phyloP scores from a whole-genome alignment of 495 filamentous ascomycete species.

The Lophiostoma macrostomum region DNA sequence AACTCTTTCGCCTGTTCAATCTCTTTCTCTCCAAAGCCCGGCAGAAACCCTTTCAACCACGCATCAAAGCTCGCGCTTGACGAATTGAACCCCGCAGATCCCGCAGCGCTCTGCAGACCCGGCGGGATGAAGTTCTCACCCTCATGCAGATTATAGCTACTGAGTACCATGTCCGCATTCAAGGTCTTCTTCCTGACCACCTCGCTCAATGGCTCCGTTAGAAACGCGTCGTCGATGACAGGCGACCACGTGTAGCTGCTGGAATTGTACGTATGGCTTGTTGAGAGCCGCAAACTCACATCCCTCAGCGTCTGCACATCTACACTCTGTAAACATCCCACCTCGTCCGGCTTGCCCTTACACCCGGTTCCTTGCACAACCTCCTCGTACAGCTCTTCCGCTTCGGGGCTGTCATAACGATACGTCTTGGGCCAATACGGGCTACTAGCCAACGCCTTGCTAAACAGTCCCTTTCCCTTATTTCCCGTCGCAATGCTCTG shows the following conservation, averaged over 20 bases:
- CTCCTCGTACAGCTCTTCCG: slow-evolving; percentile 50
- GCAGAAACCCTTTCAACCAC: slow-evolving; percentile 55
- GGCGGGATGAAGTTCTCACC: slow-evolving; percentile 58
- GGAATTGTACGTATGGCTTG: slow-evolving; percentile 51
- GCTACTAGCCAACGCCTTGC: slow-evolving; percentile 55
- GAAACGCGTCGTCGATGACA: slow-evolving; percentile 56
- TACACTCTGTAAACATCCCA: slow-evolving; percentile 50
- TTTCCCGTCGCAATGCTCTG: slow-evolving; percentile 51
- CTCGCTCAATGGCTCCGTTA: slow-evolving; percentile 47
- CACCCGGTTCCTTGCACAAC: slow-evolving; percentile 50
- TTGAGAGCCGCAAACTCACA: slow-evolving; percentile 46
- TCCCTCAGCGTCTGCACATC: slow-evolving; percentile 51
- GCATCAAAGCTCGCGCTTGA: slow-evolving; percentile 45
- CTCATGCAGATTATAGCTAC: slow-evolving; percentile 60
- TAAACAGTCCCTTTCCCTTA: slow-evolving; percentile 36
- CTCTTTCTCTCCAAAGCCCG: slow-evolving; percentile 43
- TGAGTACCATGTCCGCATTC: slow-evolving; percentile 49
- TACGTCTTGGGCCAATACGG: slow-evolving; percentile 64
- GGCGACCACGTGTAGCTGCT: slow-evolving; percentile 58
- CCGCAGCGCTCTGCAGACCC: slow-evolving; percentile 41
- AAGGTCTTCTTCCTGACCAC: slow-evolving; percentile 43
- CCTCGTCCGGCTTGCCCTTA: slow-evolving; percentile 38
- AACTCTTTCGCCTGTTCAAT: slow-evolving; percentile 41
- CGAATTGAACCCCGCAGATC: slow-evolving; percentile 46
- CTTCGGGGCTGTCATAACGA: slow-evolving; percentile 47